Evolutionary conservation across 2,329 filamentous ascomycete species (phyloP).

Genomic region (Metarhizium guizhouense): DNA sequence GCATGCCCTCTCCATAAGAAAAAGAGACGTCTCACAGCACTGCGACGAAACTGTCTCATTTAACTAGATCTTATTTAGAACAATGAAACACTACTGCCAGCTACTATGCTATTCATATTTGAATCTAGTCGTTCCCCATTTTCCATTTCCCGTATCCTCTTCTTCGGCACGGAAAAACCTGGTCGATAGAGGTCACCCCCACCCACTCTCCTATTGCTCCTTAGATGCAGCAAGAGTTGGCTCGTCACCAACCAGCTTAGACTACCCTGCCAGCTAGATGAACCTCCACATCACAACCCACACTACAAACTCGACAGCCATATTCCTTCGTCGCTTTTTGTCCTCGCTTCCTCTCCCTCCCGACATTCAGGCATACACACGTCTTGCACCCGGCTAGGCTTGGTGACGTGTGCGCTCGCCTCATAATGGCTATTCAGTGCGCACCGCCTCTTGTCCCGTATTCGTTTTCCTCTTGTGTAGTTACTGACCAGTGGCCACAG

Average conservation of each 20-base stretch:
- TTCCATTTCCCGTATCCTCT: neutral
- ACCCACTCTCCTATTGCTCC: too few relatives aligned
- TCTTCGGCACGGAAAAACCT: neutral
- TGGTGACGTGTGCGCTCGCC: constrained; percentile 12
- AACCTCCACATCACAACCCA: constrained; percentile 4
- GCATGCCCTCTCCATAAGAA: too few relatives aligned
- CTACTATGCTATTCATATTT: too few relatives aligned
- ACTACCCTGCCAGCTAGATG: constrained; percentile 2
- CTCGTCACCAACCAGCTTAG: constrained; percentile 4
- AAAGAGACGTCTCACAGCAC: too few relatives aligned
- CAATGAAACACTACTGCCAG: too few relatives aligned
- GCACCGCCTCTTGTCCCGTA: constrained; percentile 10
- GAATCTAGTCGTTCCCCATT: too few relatives aligned
- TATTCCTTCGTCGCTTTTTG: neutral
- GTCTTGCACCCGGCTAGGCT: constrained; percentile 7
- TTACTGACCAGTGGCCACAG: constrained; percentile 37
- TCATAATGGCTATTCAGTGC: constrained; percentile 37
- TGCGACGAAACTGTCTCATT: too few relatives aligned
- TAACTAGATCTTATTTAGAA: too few relatives aligned
- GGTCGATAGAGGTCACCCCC: neutral
- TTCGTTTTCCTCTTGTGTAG: neutral
- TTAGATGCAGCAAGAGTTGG: too few relatives aligned
- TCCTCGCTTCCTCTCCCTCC: neutral
- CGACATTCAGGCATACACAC: constrained; percentile 1
- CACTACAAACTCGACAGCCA: neutral